A percentile compares a stretch with the other conserved stretches of the same genome.
Conservation (phyloP, 2,329 filamentous ascomycete species). For the Beauveria asiatica region DNA sequence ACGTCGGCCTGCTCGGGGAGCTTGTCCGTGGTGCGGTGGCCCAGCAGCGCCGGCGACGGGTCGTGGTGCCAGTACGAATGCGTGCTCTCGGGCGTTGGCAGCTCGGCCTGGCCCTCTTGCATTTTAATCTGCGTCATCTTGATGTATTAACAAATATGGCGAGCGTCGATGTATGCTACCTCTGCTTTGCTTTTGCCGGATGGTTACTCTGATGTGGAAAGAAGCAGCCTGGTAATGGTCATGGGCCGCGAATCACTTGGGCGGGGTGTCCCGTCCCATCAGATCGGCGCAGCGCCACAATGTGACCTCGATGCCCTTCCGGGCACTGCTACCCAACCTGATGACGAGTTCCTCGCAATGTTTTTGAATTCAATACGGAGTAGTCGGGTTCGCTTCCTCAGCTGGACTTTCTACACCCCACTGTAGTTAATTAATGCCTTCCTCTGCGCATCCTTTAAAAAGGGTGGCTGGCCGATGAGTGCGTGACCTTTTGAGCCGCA, state of each 20-base stretch:
- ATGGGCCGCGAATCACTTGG: too few species aligned
- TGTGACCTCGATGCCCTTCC: too few species aligned
- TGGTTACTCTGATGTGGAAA: not conserved
- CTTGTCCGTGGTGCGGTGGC: conserved; percentile 57
- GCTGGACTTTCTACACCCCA: not conserved
- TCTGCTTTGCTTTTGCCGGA: not conserved
- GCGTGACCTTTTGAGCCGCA: not conserved
- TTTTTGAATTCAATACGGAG: not conserved
- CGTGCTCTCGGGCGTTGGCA: conserved; percentile 54
- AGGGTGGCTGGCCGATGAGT: not conserved
- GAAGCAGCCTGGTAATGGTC: not conserved
- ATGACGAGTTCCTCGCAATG: not conserved
- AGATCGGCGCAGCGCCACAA: not conserved
- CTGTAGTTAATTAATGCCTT: not conserved
- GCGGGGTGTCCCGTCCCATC: not conserved
- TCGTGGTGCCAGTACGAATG: conserved; percentile 67
- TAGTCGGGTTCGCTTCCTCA: not conserved
- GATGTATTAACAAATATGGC: not conserved
- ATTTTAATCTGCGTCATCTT: conserved; percentile 25
- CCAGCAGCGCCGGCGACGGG: conserved; percentile 54
- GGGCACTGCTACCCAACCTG: not conserved
- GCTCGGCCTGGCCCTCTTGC: conserved; percentile 34
- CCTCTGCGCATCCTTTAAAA: not conserved
- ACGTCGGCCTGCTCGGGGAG: conserved; percentile 58
- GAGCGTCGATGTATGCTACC: too few species aligned